These are phyloP conservation scores for Vaucheria bursata DNA, from an alignment of 352 stramenopile genomes.

Conservation along the genomic window DNA sequence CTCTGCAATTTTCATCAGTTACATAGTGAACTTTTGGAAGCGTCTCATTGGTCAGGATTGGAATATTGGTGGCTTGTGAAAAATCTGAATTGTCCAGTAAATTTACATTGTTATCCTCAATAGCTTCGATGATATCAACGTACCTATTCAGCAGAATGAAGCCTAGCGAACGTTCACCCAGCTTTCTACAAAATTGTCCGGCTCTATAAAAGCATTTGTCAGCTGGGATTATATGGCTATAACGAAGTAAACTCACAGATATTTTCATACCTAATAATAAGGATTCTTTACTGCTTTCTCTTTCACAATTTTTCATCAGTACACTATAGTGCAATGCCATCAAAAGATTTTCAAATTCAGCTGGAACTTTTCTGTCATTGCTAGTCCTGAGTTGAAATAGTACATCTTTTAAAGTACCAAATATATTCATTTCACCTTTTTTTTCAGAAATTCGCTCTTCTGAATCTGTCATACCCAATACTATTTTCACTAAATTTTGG, in stretches of 20 bases:
- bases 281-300: constrained; percentile 14
- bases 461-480: constrained; percentile 56
- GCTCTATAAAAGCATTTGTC: constrained; percentile 88
- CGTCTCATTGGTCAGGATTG: constrained; percentile 58
- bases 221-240: constrained; percentile 68
- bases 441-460: constrained; percentile 55
- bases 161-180: constrained; percentile 76
- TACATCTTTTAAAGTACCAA: constrained; percentile 41
- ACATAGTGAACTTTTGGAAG: constrained; percentile 32
- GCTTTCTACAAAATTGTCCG: constrained; percentile 62
- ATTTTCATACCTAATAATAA: constrained; percentile 50
- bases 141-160: constrained; percentile 91
- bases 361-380: constrained; percentile 11
- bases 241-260: constrained; percentile 66
- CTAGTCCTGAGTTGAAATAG: constrained; percentile 42
- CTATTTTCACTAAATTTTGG: constrained; percentile 38
- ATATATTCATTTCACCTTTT: not conserved
- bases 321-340: constrained; percentile 55
- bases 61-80: constrained; percentile 73
- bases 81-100: constrained; percentile 87
- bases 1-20: constrained; percentile 61
- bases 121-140: constrained; percentile 82
- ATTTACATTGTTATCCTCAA: constrained; percentile 72
- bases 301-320: constrained; percentile 42
- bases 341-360: constrained; percentile 57